phyloP scores from a whole-genome alignment of 345 rosid species.

The Ailanthus altissimus region DNA sequence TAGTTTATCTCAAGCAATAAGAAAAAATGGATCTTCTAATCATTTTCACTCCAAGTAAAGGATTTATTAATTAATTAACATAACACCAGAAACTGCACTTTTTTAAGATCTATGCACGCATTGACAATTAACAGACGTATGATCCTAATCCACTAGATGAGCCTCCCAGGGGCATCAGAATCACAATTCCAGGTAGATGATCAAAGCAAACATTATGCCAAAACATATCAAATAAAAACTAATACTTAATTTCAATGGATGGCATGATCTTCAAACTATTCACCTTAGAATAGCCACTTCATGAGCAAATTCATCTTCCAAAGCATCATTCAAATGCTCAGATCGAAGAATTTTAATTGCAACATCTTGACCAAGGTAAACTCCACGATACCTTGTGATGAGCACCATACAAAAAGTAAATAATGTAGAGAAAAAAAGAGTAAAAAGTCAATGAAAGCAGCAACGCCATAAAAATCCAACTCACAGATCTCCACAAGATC shows the following conservation, averaged over 20 bases:
- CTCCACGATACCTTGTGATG: conserved; percentile 52
- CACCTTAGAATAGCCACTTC: conserved; percentile 74
- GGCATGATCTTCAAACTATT: conserved; percentile 17
- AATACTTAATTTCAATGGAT: not conserved
- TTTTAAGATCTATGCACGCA: not conserved
- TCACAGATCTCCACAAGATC: conserved; percentile 77
- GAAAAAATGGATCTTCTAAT: not conserved
- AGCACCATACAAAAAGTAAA: conserved; percentile 20
- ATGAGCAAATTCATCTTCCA: conserved; percentile 61
- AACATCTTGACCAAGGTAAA: conserved; percentile 72
- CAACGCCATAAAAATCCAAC: conserved; percentile 27
- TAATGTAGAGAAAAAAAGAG: not conserved
- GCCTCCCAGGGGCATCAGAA: not conserved
- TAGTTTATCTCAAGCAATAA: not conserved
- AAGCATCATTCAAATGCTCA: conserved; percentile 53
- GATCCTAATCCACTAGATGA: not conserved
- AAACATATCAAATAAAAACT: not conserved
- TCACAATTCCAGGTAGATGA: not conserved
- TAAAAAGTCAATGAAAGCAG: conserved; percentile 16
- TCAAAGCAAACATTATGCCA: not conserved
- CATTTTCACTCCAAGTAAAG: not conserved
- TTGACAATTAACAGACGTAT: not conserved
- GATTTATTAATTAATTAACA: not conserved
- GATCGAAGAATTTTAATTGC: conserved; percentile 68
- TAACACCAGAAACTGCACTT: not conserved